Evolutionary conservation across 371 early-diverging fungal genomes (phyloP).

Genomic region (Circinella umbellata): DNA sequence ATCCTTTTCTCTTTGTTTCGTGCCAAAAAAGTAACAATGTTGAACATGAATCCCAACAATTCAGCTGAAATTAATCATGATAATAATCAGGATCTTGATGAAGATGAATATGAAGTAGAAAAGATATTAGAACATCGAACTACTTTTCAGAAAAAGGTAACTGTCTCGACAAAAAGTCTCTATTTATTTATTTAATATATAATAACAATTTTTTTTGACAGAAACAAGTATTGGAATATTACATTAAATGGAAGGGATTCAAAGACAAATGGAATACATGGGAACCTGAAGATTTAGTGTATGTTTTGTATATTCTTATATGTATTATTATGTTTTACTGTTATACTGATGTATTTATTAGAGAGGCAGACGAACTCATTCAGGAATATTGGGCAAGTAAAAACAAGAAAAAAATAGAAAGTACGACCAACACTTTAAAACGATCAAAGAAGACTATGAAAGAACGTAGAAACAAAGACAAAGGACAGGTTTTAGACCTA

Average conservation of each 20-base stretch:
- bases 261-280: slow-evolving; percentile 41
- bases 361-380: not conserved
- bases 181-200: too few species aligned
- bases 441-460: too few species aligned
- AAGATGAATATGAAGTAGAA: slow-evolving; percentile 47
- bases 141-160: slow-evolving; percentile 6
- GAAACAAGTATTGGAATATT: slow-evolving; percentile 18
- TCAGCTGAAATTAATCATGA: not conserved
- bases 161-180: not conserved
- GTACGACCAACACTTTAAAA: not conserved
- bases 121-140: slow-evolving; percentile 28
- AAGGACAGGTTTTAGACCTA: too few species aligned
- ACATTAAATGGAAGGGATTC: slow-evolving; percentile 51
- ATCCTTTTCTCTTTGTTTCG: too few species aligned
- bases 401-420: not conserved
- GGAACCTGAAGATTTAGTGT: slow-evolving; percentile 48
- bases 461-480: too few species aligned
- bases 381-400: not conserved
- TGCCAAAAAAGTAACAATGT: too few species aligned
- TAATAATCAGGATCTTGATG: not conserved
- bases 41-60: not conserved
- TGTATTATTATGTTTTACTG: too few species aligned
- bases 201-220: not conserved
- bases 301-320: slow-evolving; percentile 2
- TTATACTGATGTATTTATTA: too few species aligned